phyloP scores from a whole-genome alignment of 2,329 filamentous ascomycete genomes.

The Fusarium begoniae region DNA sequence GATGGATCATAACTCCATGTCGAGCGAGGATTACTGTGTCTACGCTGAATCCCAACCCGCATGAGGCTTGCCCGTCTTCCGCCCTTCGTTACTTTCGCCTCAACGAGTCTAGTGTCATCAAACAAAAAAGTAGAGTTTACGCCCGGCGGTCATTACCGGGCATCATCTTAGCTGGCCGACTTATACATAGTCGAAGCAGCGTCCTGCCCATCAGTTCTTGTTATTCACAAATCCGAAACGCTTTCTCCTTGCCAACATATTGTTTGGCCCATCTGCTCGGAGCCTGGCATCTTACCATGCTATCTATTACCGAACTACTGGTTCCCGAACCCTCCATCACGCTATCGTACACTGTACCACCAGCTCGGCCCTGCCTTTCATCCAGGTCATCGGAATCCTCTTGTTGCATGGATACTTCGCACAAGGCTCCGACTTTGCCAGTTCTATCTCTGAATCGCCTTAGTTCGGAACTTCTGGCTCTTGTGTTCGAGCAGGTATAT shows the following conservation, averaged over 20 bases:
- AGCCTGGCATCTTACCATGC: constrained; percentile 24
- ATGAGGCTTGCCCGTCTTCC: constrained; percentile 34
- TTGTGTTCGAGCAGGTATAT: constrained; percentile 55
- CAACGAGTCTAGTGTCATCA: constrained; percentile 43
- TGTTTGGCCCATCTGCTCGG: constrained; percentile 1
- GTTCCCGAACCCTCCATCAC: constrained; percentile 29
- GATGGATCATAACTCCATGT: constrained; percentile 30
- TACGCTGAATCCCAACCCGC: constrained; percentile 27
- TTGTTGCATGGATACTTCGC: constrained; percentile 36
- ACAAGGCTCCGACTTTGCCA: constrained; percentile 3
- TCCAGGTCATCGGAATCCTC: constrained; percentile 11
- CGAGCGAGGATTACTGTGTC: constrained; percentile 24
- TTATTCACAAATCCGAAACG: background rate
- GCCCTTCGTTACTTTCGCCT: constrained; percentile 45
- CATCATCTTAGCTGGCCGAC: constrained; percentile 16
- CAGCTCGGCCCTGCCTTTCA: constrained; percentile 12
- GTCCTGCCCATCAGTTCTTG: constrained; percentile 5
- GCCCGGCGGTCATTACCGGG: background rate
- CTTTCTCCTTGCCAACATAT: constrained; percentile 3
- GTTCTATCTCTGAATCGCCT: constrained; percentile 44
- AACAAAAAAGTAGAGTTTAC: constrained; percentile 30
- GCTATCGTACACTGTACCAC: constrained; percentile 29
- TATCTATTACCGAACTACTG: constrained; percentile 37
- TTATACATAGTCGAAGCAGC: constrained; percentile 32
- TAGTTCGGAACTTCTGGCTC: constrained; percentile 54